These are phyloP conservation scores for Mitragyna speciosa DNA, from an alignment of 257 asterid species.

Conservation along the genomic window DNA sequence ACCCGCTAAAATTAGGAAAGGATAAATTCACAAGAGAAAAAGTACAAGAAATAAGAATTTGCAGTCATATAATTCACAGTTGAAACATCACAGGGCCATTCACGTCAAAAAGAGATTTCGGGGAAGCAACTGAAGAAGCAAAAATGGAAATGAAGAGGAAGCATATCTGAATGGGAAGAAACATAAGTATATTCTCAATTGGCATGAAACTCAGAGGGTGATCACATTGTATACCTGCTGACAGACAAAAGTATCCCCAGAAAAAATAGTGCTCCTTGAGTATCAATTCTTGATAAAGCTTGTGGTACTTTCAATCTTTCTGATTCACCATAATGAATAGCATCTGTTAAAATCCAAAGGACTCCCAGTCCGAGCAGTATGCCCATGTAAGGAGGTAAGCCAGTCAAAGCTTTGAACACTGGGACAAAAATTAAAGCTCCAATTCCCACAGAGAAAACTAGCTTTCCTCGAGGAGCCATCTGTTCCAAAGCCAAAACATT, in stretches of 20 bases:
- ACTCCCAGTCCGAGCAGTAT: constrained; percentile 92
- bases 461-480: constrained; percentile 98
- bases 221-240: constrained; percentile 63
- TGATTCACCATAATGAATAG: constrained; percentile 94
- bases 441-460: constrained; percentile 76
- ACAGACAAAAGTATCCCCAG: constrained; percentile 98
- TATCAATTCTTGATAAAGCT: constrained; percentile 93
- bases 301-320: constrained; percentile 94
- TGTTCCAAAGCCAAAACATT: constrained; percentile 85
- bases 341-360: constrained; percentile 94
- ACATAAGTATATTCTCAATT: not conserved
- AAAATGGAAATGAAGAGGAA: not conserved
- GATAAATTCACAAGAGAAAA: not conserved
- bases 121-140: not conserved
- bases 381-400: constrained; percentile 97
- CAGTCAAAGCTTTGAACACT: constrained; percentile 82
- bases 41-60: not conserved
- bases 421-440: constrained; percentile 91
- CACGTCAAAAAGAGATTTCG: not conserved
- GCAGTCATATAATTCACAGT: not conserved
- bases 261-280: constrained; percentile 96
- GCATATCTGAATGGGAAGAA: not conserved
- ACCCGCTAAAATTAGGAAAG: not conserved
- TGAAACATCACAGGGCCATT: not conserved
- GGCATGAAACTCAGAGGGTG: not conserved